Conservation (phyloP, 1,139 yeast genomes). For the Pichia sp. region DNA sequence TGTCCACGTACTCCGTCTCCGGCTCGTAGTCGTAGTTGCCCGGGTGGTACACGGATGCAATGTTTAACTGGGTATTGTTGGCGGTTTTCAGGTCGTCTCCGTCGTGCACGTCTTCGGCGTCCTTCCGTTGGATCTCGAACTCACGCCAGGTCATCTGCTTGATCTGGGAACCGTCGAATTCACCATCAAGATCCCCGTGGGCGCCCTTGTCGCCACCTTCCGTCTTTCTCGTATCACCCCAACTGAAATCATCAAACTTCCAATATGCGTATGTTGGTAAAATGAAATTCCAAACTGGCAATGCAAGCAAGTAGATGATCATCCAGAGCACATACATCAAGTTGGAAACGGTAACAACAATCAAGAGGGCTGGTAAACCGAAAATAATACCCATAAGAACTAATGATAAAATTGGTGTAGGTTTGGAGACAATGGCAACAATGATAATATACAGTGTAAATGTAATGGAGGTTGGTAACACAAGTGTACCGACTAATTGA, state of each 20-base stretch:
- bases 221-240: conserved; percentile 97
- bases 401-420: conserved; percentile 82
- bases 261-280: conserved; percentile 88
- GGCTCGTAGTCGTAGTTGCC: conserved; percentile 18
- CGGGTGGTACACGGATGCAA: conserved; percentile 30
- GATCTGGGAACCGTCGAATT: conserved; percentile 84
- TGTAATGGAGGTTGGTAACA: conserved; percentile 87
- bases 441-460: conserved; percentile 84
- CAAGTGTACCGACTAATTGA: conserved; percentile 88
- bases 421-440: conserved; percentile 71
- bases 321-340: conserved; percentile 79
- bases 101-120: background rate
- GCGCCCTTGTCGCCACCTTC: conserved; percentile 67
- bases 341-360: conserved; percentile 86
- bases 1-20: conserved; percentile 19
- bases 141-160: conserved; percentile 95
- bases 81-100: no score
- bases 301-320: conserved; percentile 72
- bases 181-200: conserved; percentile 73
- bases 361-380: conserved; percentile 87
- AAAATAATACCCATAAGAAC: conserved; percentile 77
- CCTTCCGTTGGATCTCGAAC: conserved; percentile 65
- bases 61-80: conserved; percentile 7
- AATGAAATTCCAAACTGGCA: conserved; percentile 95
- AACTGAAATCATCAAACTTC: conserved; percentile 97